Evolutionary conservation across 2,329 filamentous ascomycete species (phyloP), one percentile per base, ranked within the genome.

Genomic region (Chaetomium sp.): DNA sequence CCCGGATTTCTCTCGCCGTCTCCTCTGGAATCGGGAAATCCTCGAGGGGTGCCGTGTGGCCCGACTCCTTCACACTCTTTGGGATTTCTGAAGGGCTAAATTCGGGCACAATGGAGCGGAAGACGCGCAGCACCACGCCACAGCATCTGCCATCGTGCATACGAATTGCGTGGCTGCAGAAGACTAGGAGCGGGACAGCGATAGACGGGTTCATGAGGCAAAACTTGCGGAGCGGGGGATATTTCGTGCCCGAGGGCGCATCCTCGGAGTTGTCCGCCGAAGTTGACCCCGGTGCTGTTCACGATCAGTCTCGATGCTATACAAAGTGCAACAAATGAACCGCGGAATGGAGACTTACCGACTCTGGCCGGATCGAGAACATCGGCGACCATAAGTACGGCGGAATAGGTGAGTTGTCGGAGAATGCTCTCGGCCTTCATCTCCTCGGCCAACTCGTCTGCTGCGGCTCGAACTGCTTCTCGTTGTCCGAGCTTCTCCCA

Each of bases 371-470:
- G 91, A 74, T 96, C 93, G 25, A 99, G 82, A 71, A 98, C 88
- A 70, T 92, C 91, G 8, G 92, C 92, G 68, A 97, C 90, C 84
- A 98, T 92, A 71, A 95, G 89, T 33, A 97, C 92, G 1, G 93
- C 92, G 3, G 92, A 92, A 76, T 96, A 95, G 0, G 94, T 97
- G 57, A 98, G 84, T 75, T 97, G 93, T 23, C 95, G 87, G 54
- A 99, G 80, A 33, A 99, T 96, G 73, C 94, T 98, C 76, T 99
- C 95, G 7, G 92, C 89, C 78, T 97, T 97, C 95, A 99, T 99
- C 79, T 99, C 95, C 70, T 97, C 93, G 1, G 91, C 91, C 60
- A 99, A 80, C 65, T 91, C 91, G 62, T 93, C 92, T 23, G 89
- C 88, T 3, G 88, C 88, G 1, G 88, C 84, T 50, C 85, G 84